phyloP scores from a whole-genome alignment of 2,329 filamentous ascomycete species.

The Cercospora nicotianae region DNA sequence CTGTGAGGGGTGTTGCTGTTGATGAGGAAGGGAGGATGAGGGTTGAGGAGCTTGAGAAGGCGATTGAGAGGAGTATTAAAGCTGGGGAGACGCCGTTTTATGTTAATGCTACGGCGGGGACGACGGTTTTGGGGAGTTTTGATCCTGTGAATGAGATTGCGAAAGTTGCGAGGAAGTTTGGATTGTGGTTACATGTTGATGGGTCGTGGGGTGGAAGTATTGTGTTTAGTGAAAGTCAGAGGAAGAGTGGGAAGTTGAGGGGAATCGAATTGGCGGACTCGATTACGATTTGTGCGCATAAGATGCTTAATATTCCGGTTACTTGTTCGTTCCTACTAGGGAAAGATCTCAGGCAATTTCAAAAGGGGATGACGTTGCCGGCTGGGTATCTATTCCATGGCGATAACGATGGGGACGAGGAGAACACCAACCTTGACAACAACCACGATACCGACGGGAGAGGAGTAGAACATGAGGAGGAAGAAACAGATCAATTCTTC shows the following conservation, averaged over 20 bases:
- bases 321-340: constrained; percentile 89
- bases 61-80: constrained; percentile 61
- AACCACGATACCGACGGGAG: no score
- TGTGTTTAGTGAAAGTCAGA: constrained; percentile 66
- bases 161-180: constrained; percentile 66
- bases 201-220: constrained; percentile 86
- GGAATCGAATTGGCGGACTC: constrained; percentile 76
- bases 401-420: constrained; percentile 28
- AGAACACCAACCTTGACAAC: no score
- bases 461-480: constrained; percentile 20
- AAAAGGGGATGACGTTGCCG: constrained; percentile 78
- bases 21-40: constrained; percentile 70
- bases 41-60: constrained; percentile 44
- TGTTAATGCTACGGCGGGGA: constrained; percentile 93
- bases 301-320: constrained; percentile 90
- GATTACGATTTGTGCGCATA: constrained; percentile 89
- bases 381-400: constrained; percentile 68
- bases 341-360: constrained; percentile 73
- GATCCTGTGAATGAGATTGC: constrained; percentile 74
- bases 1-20: constrained; percentile 73
- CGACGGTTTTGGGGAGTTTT: constrained; percentile 86
- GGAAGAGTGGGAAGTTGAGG: constrained; percentile 59
- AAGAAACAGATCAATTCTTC: constrained; percentile 49
- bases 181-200: constrained; percentile 91
- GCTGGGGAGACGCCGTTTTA: constrained; percentile 83